These are phyloP conservation scores for Saturnispora bothae DNA, from an alignment of 805 yeast genomes.

Conservation along the genomic window DNA sequence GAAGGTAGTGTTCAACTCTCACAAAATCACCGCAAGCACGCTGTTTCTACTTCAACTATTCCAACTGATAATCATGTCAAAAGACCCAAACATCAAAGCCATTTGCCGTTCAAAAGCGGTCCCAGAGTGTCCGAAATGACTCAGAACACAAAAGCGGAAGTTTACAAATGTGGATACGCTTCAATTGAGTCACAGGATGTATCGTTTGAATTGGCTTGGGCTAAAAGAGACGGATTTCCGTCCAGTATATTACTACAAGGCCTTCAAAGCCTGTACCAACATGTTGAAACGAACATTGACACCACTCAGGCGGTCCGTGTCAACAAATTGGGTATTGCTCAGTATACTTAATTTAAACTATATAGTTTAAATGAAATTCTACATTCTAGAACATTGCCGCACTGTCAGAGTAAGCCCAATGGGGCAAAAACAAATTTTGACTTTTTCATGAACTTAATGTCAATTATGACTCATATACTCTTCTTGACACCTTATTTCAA, in stretches of 20 bases:
- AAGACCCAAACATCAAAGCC: no score
- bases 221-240: constrained; percentile 1
- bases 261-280: not conserved
- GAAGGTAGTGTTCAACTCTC: no score
- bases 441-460: no score
- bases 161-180: not conserved
- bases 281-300: not conserved
- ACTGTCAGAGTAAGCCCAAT: no score
- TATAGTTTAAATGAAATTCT: no score
- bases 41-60: no score
- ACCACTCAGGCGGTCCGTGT: not conserved
- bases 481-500: no score
- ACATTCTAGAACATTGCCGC: no score
- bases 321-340: not conserved
- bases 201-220: constrained; percentile 4
- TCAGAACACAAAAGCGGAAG: not conserved
- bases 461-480: no score
- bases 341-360: not conserved
- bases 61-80: no score
- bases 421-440: no score
- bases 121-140: constrained; percentile 2
- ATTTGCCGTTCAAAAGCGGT: not conserved
- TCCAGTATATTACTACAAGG: constrained; percentile 1
- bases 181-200: not conserved
- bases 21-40: no score